These are phyloP conservation scores for Cornus controversa DNA, from an alignment of 148 eudicot genomes.

Conservation along the genomic window DNA sequence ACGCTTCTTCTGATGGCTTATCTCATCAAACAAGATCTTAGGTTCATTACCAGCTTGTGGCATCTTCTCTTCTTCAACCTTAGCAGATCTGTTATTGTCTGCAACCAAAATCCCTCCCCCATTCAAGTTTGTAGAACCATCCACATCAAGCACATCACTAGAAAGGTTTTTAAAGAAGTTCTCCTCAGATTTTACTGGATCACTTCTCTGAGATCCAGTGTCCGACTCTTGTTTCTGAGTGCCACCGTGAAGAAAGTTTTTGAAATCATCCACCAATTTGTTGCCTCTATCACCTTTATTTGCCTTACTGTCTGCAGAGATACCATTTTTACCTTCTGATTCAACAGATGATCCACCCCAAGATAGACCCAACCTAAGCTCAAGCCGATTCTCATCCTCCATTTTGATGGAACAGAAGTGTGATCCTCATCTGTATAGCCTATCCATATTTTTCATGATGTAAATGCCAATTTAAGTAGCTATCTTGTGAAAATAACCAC, in stretches of 20 bases:
- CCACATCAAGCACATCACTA: conserved; percentile 33
- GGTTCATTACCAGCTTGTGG: conserved; percentile 55
- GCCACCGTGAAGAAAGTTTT: conserved; percentile 84
- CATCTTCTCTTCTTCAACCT: conserved; percentile 41
- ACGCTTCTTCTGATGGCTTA: conserved; percentile 52
- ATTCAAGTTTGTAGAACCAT: conserved; percentile 45
- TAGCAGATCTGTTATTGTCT: conserved; percentile 32
- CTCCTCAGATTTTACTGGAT: conserved; percentile 53
- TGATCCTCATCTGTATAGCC: background rate
- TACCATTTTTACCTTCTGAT: conserved; percentile 50
- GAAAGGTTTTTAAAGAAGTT: conserved; percentile 44
- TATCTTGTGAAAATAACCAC: background rate
- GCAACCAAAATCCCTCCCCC: conserved; percentile 32
- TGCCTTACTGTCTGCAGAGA: conserved; percentile 46
- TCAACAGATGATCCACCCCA: conserved; percentile 58
- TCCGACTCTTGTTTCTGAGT: conserved; percentile 39
- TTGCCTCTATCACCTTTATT: conserved; percentile 74
- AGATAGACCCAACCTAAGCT: conserved; percentile 72
- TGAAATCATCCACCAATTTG: conserved; percentile 86
- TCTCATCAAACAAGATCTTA: conserved; percentile 48
- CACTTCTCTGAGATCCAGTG: conserved; percentile 36
- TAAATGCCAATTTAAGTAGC: background rate
- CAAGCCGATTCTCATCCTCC: conserved; percentile 88
- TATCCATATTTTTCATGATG: background rate
- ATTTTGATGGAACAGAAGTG: conserved; percentile 28